Percentiles rank a stretch among this genome's conserved stretches.
These are phyloP conservation scores for Mortierella sp. DNA, from an alignment of 371 early-diverging fungal species.

Conservation along the genomic window DNA sequence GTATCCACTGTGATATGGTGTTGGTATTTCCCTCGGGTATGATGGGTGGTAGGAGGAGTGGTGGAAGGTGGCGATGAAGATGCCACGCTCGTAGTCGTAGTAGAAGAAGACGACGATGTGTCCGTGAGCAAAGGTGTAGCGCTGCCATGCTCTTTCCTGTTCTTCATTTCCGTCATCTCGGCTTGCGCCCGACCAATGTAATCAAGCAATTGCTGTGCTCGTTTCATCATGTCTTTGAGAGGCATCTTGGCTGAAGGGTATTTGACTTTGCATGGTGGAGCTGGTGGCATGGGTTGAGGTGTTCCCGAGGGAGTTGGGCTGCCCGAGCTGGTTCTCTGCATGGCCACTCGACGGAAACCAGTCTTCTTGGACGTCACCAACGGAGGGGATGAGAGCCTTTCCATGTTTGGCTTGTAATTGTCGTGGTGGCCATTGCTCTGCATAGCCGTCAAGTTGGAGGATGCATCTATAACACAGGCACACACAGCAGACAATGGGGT, in stretches of 20 bases:
- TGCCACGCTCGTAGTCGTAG: background rate
- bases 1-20: constrained; percentile 2
- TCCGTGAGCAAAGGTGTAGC: background rate
- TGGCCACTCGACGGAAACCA: constrained; percentile 7
- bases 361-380: constrained; percentile 14
- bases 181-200: constrained; percentile 67
- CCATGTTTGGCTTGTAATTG: background rate
- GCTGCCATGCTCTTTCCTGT: constrained; percentile 1
- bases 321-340: constrained; percentile 13
- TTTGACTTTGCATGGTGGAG: constrained; percentile 64
- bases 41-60: background rate
- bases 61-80: background rate
- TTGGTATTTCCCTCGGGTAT: too few species aligned
- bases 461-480: too few species aligned
- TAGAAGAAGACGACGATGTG: background rate
- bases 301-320: constrained; percentile 47
- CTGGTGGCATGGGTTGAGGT: constrained; percentile 54
- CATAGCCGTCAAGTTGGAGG: background rate
- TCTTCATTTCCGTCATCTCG: constrained; percentile 56
- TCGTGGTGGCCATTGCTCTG: background rate
- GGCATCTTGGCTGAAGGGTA: constrained; percentile 67
- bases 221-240: constrained; percentile 70
- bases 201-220: constrained; percentile 68
- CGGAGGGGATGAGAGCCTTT: constrained; percentile 3
- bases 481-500: too few species aligned